Base-by-base conservation (phyloP, 2,329 filamentous ascomycete species). In the Cytospora leucostoma region DNA sequence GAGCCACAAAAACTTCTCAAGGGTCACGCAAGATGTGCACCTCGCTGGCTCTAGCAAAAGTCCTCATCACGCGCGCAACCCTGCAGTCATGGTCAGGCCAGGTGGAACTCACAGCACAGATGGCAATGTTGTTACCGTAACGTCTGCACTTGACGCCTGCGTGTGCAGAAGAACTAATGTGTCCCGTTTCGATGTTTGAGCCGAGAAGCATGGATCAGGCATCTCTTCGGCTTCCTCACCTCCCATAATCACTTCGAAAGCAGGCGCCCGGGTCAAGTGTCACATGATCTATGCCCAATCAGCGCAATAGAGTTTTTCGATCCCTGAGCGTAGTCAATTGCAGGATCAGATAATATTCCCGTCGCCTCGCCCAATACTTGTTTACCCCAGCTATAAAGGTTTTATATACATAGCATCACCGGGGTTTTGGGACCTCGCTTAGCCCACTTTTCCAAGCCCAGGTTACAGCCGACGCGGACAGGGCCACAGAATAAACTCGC, bases 401-500 rank as follows among this genome's bases (percentile, higher is more conserved):
- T 27, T 27, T 27, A 27, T 27, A 27, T 27, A 27, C 27, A 27
- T 27, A 27, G 27, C 27, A 27, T 27, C 27, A 27, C 27, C 27
- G 27, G 27, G 27, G 27, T 27, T 27, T 27, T 27, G 27, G 27
- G 27, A 27, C 27, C 51, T 35, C 37, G 37, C 13, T 47, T 7
- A 21, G 19, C 51, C 35, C 35, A 21, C n/a, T 32, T 13, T 34
- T 61, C 58, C 19, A 37, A 21, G 21, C 51, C 38, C 44, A 61
- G 27, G 55, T 44, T 55, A 34, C 33, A 10, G 7, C 3, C 40
- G 32, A 49, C 38, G 21, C 51, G 54, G 54, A 52, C 33, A 47
- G 63, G 17, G 49, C 63, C 63, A 65, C 60, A 49, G 38, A 44
- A 59, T 59, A 65, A 55, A 49, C 58, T 11, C 54, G 58, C 58